Evolutionary conservation across 805 yeast species (phyloP).

Genomic region (Komagataella populi): DNA sequence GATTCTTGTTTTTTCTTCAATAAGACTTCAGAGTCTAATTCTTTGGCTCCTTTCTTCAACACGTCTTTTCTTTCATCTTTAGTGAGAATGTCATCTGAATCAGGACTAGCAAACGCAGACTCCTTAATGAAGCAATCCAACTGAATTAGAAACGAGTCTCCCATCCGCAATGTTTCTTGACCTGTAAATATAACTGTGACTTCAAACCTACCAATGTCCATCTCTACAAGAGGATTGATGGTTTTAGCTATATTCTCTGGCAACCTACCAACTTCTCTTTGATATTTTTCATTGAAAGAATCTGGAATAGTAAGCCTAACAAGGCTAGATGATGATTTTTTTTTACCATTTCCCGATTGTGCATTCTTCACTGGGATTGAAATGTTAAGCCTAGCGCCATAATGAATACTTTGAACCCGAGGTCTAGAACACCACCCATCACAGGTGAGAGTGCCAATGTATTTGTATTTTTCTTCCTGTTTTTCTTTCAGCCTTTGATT

Average conservation of each 20-base stretch:
- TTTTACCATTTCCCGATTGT: conserved; percentile 8
- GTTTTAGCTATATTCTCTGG: conserved; percentile 57
- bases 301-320: conserved; percentile 13
- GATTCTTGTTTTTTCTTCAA: conserved; percentile 42
- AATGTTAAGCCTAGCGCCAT: conserved; percentile 27
- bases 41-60: conserved; percentile 20
- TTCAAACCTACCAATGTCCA: conserved; percentile 37
- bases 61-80: not conserved
- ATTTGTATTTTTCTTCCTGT: conserved; percentile 10
- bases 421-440: conserved; percentile 68
- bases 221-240: conserved; percentile 50
- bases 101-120: conserved; percentile 27
- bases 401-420: conserved; percentile 29
- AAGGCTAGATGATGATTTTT: conserved; percentile 7
- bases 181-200: conserved; percentile 45
- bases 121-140: conserved; percentile 48
- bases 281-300: conserved; percentile 5
- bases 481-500: not conserved
- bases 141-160: conserved; percentile 63
- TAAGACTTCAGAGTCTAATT: conserved; percentile 37
- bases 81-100: not conserved
- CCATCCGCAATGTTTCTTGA: conserved; percentile 43
- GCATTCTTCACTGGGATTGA: conserved; percentile 18
- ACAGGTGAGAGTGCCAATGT: conserved; percentile 45
- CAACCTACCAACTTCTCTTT: conserved; percentile 62